These are phyloP conservation scores for Syzygium malaccense DNA, from an alignment of 441 rosid species.

Conservation along the genomic window DNA sequence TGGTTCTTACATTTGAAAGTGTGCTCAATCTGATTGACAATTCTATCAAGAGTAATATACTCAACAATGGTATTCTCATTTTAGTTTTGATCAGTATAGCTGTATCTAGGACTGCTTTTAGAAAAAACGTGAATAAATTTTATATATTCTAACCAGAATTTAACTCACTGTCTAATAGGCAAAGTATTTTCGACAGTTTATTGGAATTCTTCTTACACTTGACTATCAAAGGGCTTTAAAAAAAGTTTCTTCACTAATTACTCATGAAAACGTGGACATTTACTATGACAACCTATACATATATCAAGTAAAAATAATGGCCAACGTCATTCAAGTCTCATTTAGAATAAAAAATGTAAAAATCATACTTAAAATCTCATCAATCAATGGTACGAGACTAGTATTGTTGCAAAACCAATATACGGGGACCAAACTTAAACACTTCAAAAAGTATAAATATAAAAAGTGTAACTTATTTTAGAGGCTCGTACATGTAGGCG, in stretches of 20 bases:
- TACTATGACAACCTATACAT: neutral
- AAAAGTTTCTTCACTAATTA: neutral
- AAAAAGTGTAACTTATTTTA: neutral
- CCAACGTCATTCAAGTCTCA: neutral
- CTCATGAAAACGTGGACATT: neutral
- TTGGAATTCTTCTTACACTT: neutral
- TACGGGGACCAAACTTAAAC: neutral
- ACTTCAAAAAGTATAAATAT: neutral
- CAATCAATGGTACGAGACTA: neutral
- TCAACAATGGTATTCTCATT: neutral
- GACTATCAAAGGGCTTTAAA: neutral
- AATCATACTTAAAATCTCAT: neutral
- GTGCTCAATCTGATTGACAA: neutral
- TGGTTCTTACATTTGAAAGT: neutral
- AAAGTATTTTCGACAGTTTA: neutral
- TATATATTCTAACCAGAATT: neutral
- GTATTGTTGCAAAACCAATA: neutral
- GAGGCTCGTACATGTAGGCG: neutral
- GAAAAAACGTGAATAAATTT: neutral
- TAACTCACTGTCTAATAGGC: neutral
- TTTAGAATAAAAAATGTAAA: neutral
- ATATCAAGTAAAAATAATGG: neutral
- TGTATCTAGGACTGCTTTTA: neutral
- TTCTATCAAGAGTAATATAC: neutral
- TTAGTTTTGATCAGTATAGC: neutral